Percentiles rank a stretch among this genome's conserved stretches.
phyloP scores from a whole-genome alignment of 2,329 filamentous ascomycete genomes.

The Drechslerella dactyloides region DNA sequence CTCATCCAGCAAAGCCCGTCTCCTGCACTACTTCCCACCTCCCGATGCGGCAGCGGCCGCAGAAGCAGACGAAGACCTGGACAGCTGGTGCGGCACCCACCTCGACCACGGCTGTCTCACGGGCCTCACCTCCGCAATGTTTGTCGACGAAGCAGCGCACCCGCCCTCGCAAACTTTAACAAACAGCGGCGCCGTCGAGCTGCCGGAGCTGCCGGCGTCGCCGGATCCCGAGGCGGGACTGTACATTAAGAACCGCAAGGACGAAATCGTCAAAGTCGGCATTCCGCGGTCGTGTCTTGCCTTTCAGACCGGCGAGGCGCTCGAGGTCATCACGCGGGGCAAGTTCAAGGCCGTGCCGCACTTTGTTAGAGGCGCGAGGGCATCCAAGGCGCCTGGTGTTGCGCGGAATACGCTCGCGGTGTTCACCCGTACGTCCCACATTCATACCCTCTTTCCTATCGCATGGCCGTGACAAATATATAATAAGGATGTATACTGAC shows the following conservation, averaged over 20 bases:
- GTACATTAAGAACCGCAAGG: constrained; percentile 89
- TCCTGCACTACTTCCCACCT: constrained; percentile 90
- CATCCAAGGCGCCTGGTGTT: constrained; percentile 63
- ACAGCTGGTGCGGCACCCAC: constrained; percentile 85
- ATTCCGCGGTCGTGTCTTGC: constrained; percentile 91
- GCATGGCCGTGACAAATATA: background rate
- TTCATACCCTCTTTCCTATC: too few species aligned
- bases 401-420: constrained; percentile 90
- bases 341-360: constrained; percentile 94
- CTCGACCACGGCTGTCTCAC: constrained; percentile 93
- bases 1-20: constrained; percentile 84
- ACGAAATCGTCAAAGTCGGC: constrained; percentile 83
- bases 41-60: constrained; percentile 58
- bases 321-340: constrained; percentile 89
- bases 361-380: constrained; percentile 80
- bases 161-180: constrained; percentile 57
- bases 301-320: constrained; percentile 92
- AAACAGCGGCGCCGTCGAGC: constrained; percentile 57
- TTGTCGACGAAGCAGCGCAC: constrained; percentile 74
- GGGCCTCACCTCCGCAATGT: constrained; percentile 90
- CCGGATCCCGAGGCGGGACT: constrained; percentile 85
- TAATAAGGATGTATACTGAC: constrained; percentile 4
- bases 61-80: constrained; percentile 57
- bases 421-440: constrained; percentile 70
- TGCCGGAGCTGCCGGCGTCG: constrained; percentile 74